A percentile compares a stretch with the other conserved stretches of the same genome.
Conservation (phyloP, 176 grass and related monocot genomes). For the Oryza nivara region DNA sequence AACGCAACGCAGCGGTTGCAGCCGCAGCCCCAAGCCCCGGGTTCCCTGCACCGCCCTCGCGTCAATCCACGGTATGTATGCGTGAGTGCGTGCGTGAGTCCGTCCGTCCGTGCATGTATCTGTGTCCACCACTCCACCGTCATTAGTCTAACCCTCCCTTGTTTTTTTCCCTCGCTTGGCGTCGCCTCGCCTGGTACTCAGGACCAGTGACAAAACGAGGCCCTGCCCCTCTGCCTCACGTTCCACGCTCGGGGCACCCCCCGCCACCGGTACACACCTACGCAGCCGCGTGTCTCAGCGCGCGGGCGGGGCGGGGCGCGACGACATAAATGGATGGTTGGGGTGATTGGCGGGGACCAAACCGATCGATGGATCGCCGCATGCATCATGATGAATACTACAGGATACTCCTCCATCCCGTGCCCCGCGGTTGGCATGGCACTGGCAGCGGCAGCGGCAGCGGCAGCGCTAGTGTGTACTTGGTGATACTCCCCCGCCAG, state of each 20-base stretch:
- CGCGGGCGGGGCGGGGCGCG: not conserved
- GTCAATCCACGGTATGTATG: slow-evolving; percentile 33
- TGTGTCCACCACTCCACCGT: not conserved
- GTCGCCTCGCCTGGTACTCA: not conserved
- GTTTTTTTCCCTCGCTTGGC: not conserved
- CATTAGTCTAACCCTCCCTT: not conserved
- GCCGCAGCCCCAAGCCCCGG: not conserved
- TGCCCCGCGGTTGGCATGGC: not conserved
- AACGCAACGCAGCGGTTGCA: slow-evolving; percentile 7
- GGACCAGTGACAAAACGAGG: not conserved
- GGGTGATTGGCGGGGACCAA: slow-evolving; percentile 34
- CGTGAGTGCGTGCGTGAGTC: not conserved
- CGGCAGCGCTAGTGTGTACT: slow-evolving; percentile 23
- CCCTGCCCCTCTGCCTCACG: not conserved
- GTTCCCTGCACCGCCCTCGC: slow-evolving; percentile 41
- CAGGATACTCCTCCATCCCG: not conserved
- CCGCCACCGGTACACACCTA: not conserved
- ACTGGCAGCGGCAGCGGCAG: not conserved
- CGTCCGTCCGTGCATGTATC: not conserved
- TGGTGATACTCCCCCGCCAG: slow-evolving; percentile 4
- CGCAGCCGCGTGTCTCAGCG: not conserved
- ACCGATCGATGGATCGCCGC: not conserved
- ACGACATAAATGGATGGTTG: slow-evolving; percentile 22
- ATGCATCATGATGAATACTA: not conserved
- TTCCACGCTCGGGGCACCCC: not conserved